Conservation (phyloP, 495 filamentous ascomycete genomes). For the Annulohypoxylon bovei region DNA sequence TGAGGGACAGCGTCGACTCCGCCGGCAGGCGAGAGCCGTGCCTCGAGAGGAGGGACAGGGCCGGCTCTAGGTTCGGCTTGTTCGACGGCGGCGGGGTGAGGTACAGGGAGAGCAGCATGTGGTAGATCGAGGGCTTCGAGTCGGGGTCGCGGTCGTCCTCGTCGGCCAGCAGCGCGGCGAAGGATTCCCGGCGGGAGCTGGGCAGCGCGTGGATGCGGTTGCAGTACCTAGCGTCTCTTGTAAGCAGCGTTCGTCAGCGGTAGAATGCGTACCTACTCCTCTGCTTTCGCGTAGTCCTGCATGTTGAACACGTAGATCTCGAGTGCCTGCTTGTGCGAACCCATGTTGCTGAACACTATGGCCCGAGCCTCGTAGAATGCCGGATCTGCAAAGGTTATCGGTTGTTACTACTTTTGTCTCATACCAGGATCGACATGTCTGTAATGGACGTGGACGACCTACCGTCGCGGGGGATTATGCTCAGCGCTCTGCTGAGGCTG, state of each 20-base stretch:
- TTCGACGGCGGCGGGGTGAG: constrained; percentile 82
- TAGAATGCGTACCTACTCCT: constrained; percentile 71
- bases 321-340: constrained; percentile 90
- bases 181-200: constrained; percentile 37
- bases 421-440: neutral
- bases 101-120: constrained; percentile 90
- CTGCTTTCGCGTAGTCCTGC: constrained; percentile 84
- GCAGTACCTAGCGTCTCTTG: constrained; percentile 74
- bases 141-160: constrained; percentile 59
- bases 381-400: constrained; percentile 65
- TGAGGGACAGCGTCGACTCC: constrained; percentile 80
- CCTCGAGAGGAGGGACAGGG: constrained; percentile 84
- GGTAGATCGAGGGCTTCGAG: constrained; percentile 79
- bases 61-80: constrained; percentile 76
- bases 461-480: constrained; percentile 81
- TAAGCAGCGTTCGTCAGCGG: constrained; percentile 26
- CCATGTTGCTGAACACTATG: constrained; percentile 94
- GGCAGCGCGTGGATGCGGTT: constrained; percentile 76
- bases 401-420: neutral
- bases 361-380: constrained; percentile 91
- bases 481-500: constrained; percentile 77
- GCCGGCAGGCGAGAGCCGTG: constrained; percentile 94
- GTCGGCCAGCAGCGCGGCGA: constrained; percentile 18
- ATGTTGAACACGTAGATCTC: constrained; percentile 98
- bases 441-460: constrained; percentile 43